A percentile compares a stretch with the other conserved stretches of the same genome.
Conservation (phyloP, 2,329 filamentous ascomycete species). For the Colletotrichum nymphaeae region DNA sequence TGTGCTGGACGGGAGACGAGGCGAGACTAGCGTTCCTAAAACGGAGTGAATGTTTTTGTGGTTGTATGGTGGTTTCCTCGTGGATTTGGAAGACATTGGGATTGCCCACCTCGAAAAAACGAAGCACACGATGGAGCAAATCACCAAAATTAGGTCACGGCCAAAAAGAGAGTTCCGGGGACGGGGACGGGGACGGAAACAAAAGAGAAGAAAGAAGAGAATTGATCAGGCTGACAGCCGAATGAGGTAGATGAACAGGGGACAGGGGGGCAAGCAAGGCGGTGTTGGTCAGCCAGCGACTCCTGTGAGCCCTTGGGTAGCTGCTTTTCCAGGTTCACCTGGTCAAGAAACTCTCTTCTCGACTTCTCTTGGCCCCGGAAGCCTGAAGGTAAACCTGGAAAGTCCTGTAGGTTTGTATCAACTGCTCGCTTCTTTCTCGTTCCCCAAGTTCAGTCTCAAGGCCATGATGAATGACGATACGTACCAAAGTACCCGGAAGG, state of each 20-base stretch:
- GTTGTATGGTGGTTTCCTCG: background rate
- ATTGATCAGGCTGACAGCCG: background rate
- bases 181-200: background rate
- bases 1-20: background rate
- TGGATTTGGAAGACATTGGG: background rate
- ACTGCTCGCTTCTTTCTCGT: background rate
- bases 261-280: conserved; percentile 8
- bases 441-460: background rate
- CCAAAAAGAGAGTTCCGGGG: background rate
- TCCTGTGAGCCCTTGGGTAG: background rate
- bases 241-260: background rate
- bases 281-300: background rate
- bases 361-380: background rate
- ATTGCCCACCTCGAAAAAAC: background rate
- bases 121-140: background rate
- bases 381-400: no score
- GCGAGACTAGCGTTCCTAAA: background rate
- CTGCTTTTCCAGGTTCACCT: background rate
- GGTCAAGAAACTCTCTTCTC: background rate
- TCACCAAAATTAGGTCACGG: background rate
- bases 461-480: background rate
- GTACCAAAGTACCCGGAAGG: background rate
- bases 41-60: background rate
- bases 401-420: background rate
- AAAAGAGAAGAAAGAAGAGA: background rate